Base-by-base conservation (phyloP, 2,329 filamentous ascomycete species). In the Aspergillus eucalypticola region DNA sequence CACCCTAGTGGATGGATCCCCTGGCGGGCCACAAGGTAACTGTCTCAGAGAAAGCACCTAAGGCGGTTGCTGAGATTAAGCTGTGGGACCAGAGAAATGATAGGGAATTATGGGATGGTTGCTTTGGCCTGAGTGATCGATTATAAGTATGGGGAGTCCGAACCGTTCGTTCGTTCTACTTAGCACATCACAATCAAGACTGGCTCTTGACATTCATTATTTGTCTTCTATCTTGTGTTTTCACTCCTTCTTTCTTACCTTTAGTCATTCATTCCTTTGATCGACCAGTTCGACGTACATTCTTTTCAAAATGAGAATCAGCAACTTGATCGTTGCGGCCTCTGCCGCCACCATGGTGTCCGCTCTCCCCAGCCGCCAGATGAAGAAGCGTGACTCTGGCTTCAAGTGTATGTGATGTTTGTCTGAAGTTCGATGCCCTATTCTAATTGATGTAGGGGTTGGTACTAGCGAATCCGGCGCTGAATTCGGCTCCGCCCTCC, bases 401-500 rank as follows among this genome's bases (percentile, higher is more conserved):
- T 72, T 72, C 46, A 72, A 68, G 49, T 72, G 69, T 60, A 58
- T 41, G 48, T 56, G 17, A 21, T 11, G 41, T 19, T 29, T 46
- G n/a, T 15, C 19, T 3, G 21, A 21, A 25, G 1, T 29, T 55
- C 11, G 27, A 19, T 25, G 23, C n/a, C 15, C 27, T 4, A 23
- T 2, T 7, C 41, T 44, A 29, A 15, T 10, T 32, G 25, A 13
- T 15, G 15, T 46, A 21, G 39, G 42, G 39, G 39, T 83, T 51
- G 82, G 82, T 15, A 72, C 81, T 67, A 84, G 83, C 64, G 80
- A 87, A 69, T 82, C 84, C 25, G 85, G 86, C 46, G 86, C 85
- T 53, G 88, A 90, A 70, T 90, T 90, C 60, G 88, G 87, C 25
- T 75, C 53, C 17, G 80, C 75, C 41, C 79, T 85, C 46, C 87